These are phyloP conservation scores for Eucalyptus leucophloia DNA, from an alignment of 345 rosid species.

Conservation along the genomic window DNA sequence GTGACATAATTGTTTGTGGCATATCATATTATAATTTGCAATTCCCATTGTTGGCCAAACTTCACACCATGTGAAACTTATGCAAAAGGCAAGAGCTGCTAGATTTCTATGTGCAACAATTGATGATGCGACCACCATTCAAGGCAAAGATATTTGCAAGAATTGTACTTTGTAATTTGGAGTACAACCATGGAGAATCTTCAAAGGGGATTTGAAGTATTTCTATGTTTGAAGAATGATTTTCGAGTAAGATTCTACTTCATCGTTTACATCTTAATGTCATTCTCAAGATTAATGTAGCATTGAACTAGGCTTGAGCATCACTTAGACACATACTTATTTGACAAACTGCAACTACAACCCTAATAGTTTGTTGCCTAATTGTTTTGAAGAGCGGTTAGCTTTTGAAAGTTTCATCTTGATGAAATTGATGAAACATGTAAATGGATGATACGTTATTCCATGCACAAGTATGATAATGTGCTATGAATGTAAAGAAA, in stretches of 20 bases:
- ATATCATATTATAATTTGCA: conserved; percentile 37
- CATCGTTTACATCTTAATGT: no score
- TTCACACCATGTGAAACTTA: conserved; percentile 63
- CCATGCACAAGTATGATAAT: no score
- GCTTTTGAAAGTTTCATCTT: rapidly evolving
- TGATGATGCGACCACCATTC: conserved; percentile 55
- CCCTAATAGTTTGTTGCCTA: rapidly evolving
- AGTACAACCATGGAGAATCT: conserved; percentile 50
- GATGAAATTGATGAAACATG: no score
- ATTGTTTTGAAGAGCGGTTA: no score
- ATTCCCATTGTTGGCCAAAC: conserved; percentile 77
- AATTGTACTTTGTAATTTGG: conserved; percentile 67
- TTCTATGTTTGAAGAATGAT: background rate
- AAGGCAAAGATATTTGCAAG: conserved; percentile 73
- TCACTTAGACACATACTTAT: no score
- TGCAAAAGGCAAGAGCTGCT: conserved; percentile 61
- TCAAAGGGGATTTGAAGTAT: background rate
- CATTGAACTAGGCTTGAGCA: rapidly evolving
- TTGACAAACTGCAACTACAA: no score
- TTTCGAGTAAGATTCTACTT: no score
- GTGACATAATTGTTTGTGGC: background rate
- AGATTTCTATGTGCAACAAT: conserved; percentile 69
- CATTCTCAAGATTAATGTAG: rapidly evolving
- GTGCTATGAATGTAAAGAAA: no score
- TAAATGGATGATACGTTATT: rapidly evolving